Percentiles rank a stretch among this genome's conserved stretches.
phyloP scores from a whole-genome alignment of 2,329 filamentous ascomycete genomes.

The Pseudopithomyces chartarum region DNA sequence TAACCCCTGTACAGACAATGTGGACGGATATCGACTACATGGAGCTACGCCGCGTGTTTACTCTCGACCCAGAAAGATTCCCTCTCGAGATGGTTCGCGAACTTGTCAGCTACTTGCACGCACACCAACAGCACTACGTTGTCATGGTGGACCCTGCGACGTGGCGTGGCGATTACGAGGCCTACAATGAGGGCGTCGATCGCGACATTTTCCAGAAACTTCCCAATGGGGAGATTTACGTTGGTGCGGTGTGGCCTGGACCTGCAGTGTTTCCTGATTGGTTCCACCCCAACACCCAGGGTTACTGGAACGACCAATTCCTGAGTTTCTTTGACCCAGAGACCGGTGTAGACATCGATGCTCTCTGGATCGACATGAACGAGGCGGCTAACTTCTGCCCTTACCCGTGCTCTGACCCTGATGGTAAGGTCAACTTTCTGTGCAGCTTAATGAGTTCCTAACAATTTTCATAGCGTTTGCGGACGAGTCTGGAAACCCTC shows the following conservation, averaged over 20 bases:
- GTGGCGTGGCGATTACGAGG: slow-evolving; percentile 50
- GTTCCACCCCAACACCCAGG: slow-evolving; percentile 68
- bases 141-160: slow-evolving; percentile 79
- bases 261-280: slow-evolving; percentile 75
- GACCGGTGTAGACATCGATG: slow-evolving; percentile 74
- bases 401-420: slow-evolving; percentile 54
- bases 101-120: slow-evolving; percentile 69
- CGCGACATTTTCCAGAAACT: slow-evolving; percentile 58
- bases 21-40: slow-evolving; percentile 79
- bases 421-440: slow-evolving; percentile 16
- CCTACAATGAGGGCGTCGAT: slow-evolving; percentile 66
- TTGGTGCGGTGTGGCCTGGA: slow-evolving; percentile 73
- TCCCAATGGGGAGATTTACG: slow-evolving; percentile 61
- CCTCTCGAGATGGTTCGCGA: slow-evolving; percentile 65
- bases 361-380: slow-evolving; percentile 61
- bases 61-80: slow-evolving; percentile 67
- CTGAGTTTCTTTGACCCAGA: slow-evolving; percentile 66
- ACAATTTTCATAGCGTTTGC: slow-evolving; percentile 35
- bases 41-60: slow-evolving; percentile 64
- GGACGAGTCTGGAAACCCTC: slow-evolving; percentile 58
- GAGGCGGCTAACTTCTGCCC: slow-evolving; percentile 43
- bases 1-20: slow-evolving; percentile 63
- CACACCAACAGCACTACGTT: slow-evolving; percentile 70
- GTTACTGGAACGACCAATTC: slow-evolving; percentile 75
- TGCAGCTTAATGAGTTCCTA: neutral